These are phyloP conservation scores for Dendrobium chrysotoxum DNA, from an alignment of 106 monocot species.

Conservation along the genomic window DNA sequence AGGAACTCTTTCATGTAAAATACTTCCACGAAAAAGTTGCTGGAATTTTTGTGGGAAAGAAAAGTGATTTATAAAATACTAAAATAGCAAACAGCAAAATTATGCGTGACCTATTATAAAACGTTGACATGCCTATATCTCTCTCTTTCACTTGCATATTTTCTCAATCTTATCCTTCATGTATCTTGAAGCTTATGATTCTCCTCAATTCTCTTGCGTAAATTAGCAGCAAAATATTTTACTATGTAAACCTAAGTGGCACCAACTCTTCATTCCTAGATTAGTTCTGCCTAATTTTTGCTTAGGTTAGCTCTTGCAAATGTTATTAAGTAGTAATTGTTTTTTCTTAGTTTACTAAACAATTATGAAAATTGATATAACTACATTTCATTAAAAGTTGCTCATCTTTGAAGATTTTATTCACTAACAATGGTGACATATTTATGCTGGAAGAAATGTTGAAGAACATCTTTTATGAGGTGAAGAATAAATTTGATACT, in stretches of 20 bases:
- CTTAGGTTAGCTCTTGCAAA: neutral
- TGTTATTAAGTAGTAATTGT: neutral
- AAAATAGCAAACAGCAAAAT: no score
- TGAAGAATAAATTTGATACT: constrained; percentile 85
- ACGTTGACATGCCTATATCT: no score
- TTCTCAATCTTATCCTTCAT: no score
- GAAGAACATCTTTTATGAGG: constrained; percentile 91
- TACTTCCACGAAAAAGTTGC: no score
- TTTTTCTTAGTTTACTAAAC: neutral
- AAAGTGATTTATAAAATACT: no score
- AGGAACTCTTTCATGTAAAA: no score
- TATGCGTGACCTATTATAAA: no score
- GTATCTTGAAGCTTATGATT: no score
- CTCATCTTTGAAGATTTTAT: neutral
- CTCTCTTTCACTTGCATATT: no score
- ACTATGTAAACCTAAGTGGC: neutral
- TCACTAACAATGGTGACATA: neutral
- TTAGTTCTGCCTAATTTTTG: neutral
- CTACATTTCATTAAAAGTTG: neutral
- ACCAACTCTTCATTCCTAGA: neutral
- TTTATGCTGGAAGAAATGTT: constrained; percentile 62
- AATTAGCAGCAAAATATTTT: neutral
- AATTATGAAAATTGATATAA: neutral
- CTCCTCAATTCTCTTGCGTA: neutral
- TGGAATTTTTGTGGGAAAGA: no score